Conservation (phyloP, 192 early-diverging fungal species). For the Gryganskiella cystojenkinii region DNA sequence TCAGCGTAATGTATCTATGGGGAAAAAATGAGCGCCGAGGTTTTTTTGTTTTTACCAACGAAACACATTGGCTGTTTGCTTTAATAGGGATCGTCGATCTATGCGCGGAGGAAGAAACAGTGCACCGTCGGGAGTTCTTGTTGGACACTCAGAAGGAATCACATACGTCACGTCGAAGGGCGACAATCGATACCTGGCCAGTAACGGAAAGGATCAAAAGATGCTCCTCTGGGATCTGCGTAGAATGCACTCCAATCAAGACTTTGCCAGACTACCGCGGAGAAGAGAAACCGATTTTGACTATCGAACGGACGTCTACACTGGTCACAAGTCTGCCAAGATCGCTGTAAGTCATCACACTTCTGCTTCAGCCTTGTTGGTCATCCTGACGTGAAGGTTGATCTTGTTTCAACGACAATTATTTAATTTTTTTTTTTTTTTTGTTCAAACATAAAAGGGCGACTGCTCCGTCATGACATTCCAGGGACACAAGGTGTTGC, state of each 20-base stretch:
- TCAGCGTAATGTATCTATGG: not conserved
- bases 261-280: conserved; percentile 1
- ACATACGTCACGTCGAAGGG: conserved; percentile 72
- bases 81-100: conserved; percentile 65
- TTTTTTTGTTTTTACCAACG: not conserved
- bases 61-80: not conserved
- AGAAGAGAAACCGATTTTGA: conserved; percentile 11
- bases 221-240: conserved; percentile 77
- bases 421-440: not conserved
- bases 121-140: conserved; percentile 66
- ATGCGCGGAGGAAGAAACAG: conserved; percentile 42
- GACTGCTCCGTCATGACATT: conserved; percentile 67
- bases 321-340: conserved; percentile 8
- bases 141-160: conserved; percentile 79
- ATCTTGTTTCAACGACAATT: not conserved
- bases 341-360: conserved; percentile 17
- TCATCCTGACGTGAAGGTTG: conserved; percentile 23
- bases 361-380: conserved; percentile 43
- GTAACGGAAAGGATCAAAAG: conserved; percentile 78
- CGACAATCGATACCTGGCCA: conserved; percentile 71
- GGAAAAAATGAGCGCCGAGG: not conserved
- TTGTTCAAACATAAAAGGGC: no score
- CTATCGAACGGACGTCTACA: conserved; percentile 11
- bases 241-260: conserved; percentile 31
- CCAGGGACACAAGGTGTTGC: conserved; percentile 68